Evolutionary conservation across 306 rosid genomes (phyloP).

Genomic region (Trifolium dubium): DNA sequence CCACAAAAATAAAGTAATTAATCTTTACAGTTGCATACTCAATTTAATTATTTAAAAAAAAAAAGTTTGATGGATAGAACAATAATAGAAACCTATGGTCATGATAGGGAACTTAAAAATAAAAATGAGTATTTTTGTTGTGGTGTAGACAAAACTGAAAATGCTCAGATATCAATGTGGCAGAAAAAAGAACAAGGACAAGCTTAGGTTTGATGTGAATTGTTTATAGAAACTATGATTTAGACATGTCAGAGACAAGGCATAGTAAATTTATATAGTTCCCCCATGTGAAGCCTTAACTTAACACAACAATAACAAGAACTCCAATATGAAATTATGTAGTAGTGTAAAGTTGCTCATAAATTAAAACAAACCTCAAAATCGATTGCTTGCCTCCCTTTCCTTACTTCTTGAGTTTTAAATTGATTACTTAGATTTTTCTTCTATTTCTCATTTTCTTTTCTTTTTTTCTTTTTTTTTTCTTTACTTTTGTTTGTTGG

Average conservation of each 20-base stretch:
- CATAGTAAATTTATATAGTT: conserved; percentile 42
- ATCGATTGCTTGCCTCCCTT: conserved; percentile 44
- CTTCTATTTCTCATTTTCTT: conserved; percentile 5
- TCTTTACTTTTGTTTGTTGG: conserved; percentile 34
- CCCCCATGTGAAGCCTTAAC: conserved; percentile 68
- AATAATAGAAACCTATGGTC: conserved; percentile 47
- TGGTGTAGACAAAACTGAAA: conserved; percentile 48
- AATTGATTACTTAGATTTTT: conserved; percentile 30
- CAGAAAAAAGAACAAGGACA: conserved; percentile 58
- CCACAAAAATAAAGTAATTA: no score
- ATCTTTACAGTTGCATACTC: no score
- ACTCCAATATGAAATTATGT: conserved; percentile 2
- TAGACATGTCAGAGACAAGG: conserved; percentile 70
- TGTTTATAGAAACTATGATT: conserved; percentile 65
- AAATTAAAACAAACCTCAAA: conserved; percentile 11
- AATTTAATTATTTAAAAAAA: no score
- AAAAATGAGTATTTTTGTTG: conserved; percentile 38
- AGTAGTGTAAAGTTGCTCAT: conserved; percentile 43
- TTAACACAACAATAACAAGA: conserved; percentile 33
- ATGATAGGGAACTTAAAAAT: conserved; percentile 38
- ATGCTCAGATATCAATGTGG: conserved; percentile 37
- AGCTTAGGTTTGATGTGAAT: conserved; percentile 58
- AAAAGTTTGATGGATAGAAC: conserved; percentile 39
- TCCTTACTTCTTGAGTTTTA: conserved; percentile 37
- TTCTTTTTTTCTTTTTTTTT: not conserved